These are phyloP conservation scores for Fusarium coffeatum DNA, from an alignment of 2,329 filamentous ascomycete species.

Conservation along the genomic window DNA sequence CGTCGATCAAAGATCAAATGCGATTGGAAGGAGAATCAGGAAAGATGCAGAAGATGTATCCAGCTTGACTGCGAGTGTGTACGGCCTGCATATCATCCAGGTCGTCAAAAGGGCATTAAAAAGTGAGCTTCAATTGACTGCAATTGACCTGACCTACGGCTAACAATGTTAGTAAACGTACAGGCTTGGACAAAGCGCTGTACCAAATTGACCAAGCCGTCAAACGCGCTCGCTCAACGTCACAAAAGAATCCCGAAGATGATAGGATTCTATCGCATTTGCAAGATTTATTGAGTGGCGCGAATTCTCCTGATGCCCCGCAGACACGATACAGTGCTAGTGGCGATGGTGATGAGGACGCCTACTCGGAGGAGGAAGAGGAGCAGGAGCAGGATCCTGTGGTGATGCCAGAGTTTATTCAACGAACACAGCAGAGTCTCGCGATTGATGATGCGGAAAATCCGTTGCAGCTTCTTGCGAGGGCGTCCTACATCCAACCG, in stretches of 20 bases:
- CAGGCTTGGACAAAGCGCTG: conserved; percentile 78
- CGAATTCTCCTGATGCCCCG: conserved; percentile 35
- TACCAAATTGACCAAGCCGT: conserved; percentile 79
- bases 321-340: conserved; percentile 33
- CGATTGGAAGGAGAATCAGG: conserved; percentile 64
- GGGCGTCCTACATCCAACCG: conserved; percentile 76
- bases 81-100: conserved; percentile 78
- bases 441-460: conserved; percentile 80
- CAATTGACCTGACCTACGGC: not conserved
- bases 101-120: conserved; percentile 80
- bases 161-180: conserved; percentile 69
- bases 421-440: conserved; percentile 61
- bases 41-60: conserved; percentile 70
- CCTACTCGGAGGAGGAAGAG: conserved; percentile 50
- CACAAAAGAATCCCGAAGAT: conserved; percentile 56
- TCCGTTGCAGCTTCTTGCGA: conserved; percentile 76
- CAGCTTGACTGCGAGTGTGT: conserved; percentile 71
- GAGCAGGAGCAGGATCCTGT: conserved; percentile 46
- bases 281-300: conserved; percentile 54
- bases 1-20: conserved; percentile 76
- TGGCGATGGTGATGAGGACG: conserved; percentile 45
- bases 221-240: conserved; percentile 63
- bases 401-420: conserved; percentile 45
- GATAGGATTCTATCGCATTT: conserved; percentile 59
- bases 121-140: conserved; percentile 63